Evolutionary conservation across 148 eudicot species (phyloP), one percentile per base, ranked within the genome.

Genomic region (Chenopodium quinoa): DNA sequence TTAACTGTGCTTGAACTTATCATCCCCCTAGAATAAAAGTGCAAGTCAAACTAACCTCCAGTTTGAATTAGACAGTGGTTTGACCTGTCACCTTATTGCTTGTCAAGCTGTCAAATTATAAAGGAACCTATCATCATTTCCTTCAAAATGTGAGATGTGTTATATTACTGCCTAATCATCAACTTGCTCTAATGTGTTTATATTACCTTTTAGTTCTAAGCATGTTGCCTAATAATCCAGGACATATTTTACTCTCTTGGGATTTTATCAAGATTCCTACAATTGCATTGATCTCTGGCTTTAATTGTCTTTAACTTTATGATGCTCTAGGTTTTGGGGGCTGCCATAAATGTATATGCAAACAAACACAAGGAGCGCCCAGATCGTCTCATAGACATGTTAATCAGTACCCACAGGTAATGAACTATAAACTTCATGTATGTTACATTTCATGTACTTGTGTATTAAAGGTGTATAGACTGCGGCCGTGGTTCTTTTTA

Each of bases 291-390:
- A 50, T 48, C 19, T 31, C 54, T 75, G 56, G 58, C 27, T 47
- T 37, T 46, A 22, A 46, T 46, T 3, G 75, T 66, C 52, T 62
- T 75, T n/a, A 20, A 70, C 73, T 44, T 56, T 68, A 54, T 79
- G 70, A 78, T 66, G 20, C 71, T 87, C 78, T 89, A 95, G 99
- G 99, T 94, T 81, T 83, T 96, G 89, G 99, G 99, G 56, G 97
- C 98, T 77, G 99, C 99, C 65, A 94, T 96, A 44, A 96, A 90
- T 87, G 98, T 96, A 32, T 96, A 96, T 76, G 99, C 99, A 71
- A 96, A 96, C 89, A 93, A 89, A 85, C 99, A 96, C 85, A 96
- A 96, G 83, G 99, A 96, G 85, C 93, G 99, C 29, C 99, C 99
- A 50, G 99, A 93, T 86, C 99, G 99, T 78, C 99, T 96, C 83